Conservation (phyloP, 78 protist genomes). For the Neovahlkampfia damariscottae region DNA sequence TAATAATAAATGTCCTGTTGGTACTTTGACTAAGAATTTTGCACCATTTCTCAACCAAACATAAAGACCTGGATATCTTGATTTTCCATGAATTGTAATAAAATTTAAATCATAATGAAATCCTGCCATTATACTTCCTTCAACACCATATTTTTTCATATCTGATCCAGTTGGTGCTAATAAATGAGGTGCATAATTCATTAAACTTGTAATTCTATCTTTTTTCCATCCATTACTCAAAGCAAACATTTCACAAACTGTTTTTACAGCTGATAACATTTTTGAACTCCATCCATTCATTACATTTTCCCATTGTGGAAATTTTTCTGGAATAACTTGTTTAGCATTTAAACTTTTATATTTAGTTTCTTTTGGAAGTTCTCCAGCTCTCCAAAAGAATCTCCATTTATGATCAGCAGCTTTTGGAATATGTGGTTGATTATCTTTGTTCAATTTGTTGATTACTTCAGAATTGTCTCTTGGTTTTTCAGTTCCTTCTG, state of each 20-base stretch:
- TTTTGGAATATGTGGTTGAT: background rate
- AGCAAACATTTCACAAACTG: conserved; percentile 20
- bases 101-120: conserved; percentile 78
- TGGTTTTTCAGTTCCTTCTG: conserved; percentile 43
- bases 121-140: conserved; percentile 61
- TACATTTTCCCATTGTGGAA: conserved; percentile 16
- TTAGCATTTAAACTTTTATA: conserved; percentile 49
- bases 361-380: conserved; percentile 46
- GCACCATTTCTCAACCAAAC: conserved; percentile 26
- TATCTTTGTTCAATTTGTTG: conserved; percentile 20
- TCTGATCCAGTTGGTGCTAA: conserved; percentile 86
- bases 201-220: conserved; percentile 33
- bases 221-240: conserved; percentile 32
- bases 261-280: conserved; percentile 1
- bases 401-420: conserved; percentile 83
- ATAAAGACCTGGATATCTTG: conserved; percentile 58
- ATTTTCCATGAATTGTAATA: conserved; percentile 70
- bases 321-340: conserved; percentile 48
- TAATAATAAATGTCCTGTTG: conserved; percentile 47
- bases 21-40: conserved; percentile 22
- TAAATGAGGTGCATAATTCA: conserved; percentile 70
- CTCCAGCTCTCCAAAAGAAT: conserved; percentile 76
- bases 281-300: conserved; percentile 17
- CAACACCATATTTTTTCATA: conserved; percentile 23
- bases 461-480: conserved; percentile 50